Evolutionary conservation across 441 rosid species (phyloP).

Genomic region (Erysimum cheiri): DNA sequence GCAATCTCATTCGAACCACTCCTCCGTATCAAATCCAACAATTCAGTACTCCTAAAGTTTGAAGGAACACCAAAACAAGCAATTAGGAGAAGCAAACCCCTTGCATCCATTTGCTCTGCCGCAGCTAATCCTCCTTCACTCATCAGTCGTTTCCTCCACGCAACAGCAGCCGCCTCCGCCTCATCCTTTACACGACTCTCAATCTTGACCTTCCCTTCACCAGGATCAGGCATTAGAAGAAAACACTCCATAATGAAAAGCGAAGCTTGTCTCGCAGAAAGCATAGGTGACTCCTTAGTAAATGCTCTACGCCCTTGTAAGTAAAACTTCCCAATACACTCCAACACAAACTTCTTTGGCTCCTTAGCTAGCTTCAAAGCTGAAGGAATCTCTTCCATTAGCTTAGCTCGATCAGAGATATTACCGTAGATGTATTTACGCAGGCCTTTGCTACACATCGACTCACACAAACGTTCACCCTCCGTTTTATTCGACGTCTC

Average conservation of each 20-base stretch:
- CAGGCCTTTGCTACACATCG: constrained; percentile 60
- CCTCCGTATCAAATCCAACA: constrained; percentile 60
- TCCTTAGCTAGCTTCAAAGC: constrained; percentile 61
- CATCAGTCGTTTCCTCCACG: constrained; percentile 70
- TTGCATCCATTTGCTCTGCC: constrained; percentile 61
- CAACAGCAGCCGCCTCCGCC: constrained; percentile 58
- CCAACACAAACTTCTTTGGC: constrained; percentile 70
- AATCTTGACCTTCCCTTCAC: constrained; percentile 26
- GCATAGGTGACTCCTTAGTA: constrained; percentile 54
- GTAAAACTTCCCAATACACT: constrained; percentile 71
- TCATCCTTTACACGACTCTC: constrained; percentile 45
- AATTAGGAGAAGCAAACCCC: constrained; percentile 70
- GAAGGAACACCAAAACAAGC: constrained; percentile 73
- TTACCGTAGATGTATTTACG: constrained; percentile 56
- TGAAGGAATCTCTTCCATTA: constrained; percentile 54
- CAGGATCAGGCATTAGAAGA: constrained; percentile 42
- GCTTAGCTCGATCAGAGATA: constrained; percentile 48
- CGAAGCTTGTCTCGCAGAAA: constrained; percentile 60
- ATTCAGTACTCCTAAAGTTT: constrained; percentile 51
- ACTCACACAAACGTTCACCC: constrained; percentile 48
- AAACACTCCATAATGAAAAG: constrained; percentile 64
- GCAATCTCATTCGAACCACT: constrained; percentile 53
- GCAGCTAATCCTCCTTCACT: constrained; percentile 62
- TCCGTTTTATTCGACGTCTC: constrained; percentile 42
- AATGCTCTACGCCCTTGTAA: constrained; percentile 65